phyloP scores from a whole-genome alignment of 495 filamentous ascomycete species.

The Lophium mytilinum region DNA sequence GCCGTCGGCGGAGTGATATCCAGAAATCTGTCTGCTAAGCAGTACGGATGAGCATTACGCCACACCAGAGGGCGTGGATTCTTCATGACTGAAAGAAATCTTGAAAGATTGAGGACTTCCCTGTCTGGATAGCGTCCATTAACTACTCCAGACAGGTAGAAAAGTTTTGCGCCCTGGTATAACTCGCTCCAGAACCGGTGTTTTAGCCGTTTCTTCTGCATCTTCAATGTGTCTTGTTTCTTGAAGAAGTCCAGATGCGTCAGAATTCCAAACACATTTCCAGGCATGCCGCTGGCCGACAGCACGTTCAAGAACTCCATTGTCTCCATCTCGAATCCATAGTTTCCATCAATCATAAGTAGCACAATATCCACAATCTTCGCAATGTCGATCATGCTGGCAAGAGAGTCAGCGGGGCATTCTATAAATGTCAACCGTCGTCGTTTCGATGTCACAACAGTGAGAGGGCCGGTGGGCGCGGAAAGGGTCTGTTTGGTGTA shows the following conservation, averaged over 20 bases:
- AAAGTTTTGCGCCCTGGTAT: constrained; percentile 92
- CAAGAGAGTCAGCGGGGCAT: constrained; percentile 86
- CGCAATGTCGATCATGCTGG: constrained; percentile 88
- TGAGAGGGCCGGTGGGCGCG: constrained; percentile 83
- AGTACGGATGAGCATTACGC: constrained; percentile 93
- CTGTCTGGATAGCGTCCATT: constrained; percentile 95
- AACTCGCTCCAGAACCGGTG: constrained; percentile 93
- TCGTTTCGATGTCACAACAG: constrained; percentile 87
- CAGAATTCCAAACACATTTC: constrained; percentile 93
- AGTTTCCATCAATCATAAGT: constrained; percentile 97
- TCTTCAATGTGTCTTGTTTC: constrained; percentile 78
- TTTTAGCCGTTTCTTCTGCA: constrained; percentile 92
- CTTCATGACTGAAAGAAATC: constrained; percentile 97
- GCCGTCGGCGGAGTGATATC: constrained; percentile 88
- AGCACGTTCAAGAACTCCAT: constrained; percentile 98
- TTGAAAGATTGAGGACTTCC: constrained; percentile 88
- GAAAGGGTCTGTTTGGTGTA: constrained; percentile 94
- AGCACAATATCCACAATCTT: constrained; percentile 96
- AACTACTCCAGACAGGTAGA: constrained; percentile 90
- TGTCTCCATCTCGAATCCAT: constrained; percentile 98
- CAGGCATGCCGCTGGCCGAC: constrained; percentile 86
- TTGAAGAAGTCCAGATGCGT: constrained; percentile 94
- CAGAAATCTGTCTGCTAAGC: constrained; percentile 83
- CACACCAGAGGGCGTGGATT: constrained; percentile 93
- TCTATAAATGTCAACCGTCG: constrained; percentile 91